phyloP scores from a whole-genome alignment of 257 asterid genomes.

The Anisodus acutangulus region DNA sequence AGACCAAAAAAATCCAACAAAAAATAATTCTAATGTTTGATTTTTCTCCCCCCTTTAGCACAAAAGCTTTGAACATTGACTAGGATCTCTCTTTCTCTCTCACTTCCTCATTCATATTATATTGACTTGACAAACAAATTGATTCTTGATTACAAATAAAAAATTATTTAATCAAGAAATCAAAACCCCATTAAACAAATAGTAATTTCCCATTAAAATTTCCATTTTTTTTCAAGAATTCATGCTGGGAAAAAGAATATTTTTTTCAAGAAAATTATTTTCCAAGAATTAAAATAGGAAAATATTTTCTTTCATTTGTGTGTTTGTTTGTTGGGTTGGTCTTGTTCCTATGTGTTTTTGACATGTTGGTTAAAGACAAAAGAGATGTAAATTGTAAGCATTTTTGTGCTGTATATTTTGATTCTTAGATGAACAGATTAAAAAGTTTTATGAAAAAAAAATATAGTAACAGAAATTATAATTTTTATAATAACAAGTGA shows the following conservation, averaged over 20 bases:
- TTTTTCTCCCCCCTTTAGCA: conserved; percentile 50
- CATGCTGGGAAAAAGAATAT: not conserved
- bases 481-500: not conserved
- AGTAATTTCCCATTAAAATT: conserved; percentile 11
- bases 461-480: not conserved
- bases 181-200: not conserved
- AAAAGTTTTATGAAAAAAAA: not conserved
- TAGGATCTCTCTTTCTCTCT: conserved; percentile 45
- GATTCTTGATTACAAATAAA: not conserved
- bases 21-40: conserved; percentile 37
- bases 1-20: conserved; percentile 7
- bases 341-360: not conserved
- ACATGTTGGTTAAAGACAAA: not conserved
- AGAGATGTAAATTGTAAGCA: not conserved
- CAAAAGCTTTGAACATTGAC: conserved; percentile 79
- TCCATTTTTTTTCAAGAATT: not conserved
- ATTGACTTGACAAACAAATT: conserved; percentile 28
- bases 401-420: not conserved
- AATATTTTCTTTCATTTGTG: not conserved
- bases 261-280: not conserved
- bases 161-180: not conserved
- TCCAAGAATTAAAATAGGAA: not conserved
- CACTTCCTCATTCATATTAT: not conserved
- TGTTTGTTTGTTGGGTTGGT: not conserved
- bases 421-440: not conserved